Conservation (phyloP, 192 early-diverging fungal genomes). For the Funneliformis geosporum region DNA sequence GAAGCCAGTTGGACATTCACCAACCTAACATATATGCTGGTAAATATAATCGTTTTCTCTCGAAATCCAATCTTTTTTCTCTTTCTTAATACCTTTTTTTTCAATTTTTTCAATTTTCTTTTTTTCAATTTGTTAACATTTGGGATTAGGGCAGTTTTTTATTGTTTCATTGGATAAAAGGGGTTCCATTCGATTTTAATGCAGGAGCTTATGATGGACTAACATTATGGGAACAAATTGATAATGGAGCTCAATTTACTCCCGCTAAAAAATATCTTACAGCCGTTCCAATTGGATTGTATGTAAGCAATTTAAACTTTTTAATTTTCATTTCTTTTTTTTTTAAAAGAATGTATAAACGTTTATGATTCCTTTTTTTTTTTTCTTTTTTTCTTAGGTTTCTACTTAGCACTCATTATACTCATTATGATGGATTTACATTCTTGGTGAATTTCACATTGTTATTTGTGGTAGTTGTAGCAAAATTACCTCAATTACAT, state of each 20-base stretch:
- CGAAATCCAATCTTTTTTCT: not conserved
- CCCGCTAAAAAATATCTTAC: slow-evolving; percentile 98
- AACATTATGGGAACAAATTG: slow-evolving; percentile 99
- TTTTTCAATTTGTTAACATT: not conserved
- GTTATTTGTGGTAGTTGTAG: slow-evolving; percentile 80
- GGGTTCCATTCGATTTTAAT: slow-evolving; percentile 93
- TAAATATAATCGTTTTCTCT: slow-evolving; percentile 42
- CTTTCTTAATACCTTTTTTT: not conserved
- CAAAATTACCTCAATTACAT: slow-evolving; percentile 90
- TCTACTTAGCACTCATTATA: slow-evolving; percentile 92
- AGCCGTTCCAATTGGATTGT: slow-evolving; percentile 91
- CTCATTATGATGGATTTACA: slow-evolving; percentile 88
- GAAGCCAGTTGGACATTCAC: slow-evolving; percentile 98
- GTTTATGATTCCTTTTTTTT: too few relatives aligned
- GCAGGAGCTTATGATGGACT: slow-evolving; percentile 91
- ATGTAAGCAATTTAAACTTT: slow-evolving; percentile 48
- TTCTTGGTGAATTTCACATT: slow-evolving; percentile 91
- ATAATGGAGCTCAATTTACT: slow-evolving; percentile 95
- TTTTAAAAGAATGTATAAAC: too few relatives aligned
- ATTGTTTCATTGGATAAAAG: slow-evolving; percentile 97
- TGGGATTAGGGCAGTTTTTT: slow-evolving; percentile 80
- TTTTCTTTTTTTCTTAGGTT: slow-evolving; percentile 57
- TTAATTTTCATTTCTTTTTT: not conserved
- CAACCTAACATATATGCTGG: slow-evolving; percentile 86
- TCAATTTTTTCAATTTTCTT: slow-evolving; percentile 5